These are phyloP conservation scores for Ceratocystis albifundus DNA, from an alignment of 2,329 filamentous ascomycete species.

Conservation along the genomic window DNA sequence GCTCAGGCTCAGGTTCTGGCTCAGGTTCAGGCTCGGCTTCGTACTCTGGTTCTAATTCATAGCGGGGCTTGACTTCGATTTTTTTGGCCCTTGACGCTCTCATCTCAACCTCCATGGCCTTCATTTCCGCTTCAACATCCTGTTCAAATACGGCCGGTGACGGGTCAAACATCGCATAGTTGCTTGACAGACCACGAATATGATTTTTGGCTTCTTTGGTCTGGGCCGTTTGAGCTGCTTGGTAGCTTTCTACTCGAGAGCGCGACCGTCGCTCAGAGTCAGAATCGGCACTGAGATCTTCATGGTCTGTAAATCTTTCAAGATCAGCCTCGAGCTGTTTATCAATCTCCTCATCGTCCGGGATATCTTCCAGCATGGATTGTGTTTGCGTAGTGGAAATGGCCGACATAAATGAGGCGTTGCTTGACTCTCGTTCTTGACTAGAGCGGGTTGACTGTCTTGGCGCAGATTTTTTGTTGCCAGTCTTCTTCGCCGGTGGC, in stretches of 20 bases:
- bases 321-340: slow-evolving; percentile 54
- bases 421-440: slow-evolving; percentile 29
- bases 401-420: slow-evolving; percentile 41
- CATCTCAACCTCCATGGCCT: slow-evolving; percentile 41
- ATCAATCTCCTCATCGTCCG: slow-evolving; percentile 55
- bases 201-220: not conserved
- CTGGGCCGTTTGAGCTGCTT: slow-evolving; percentile 1
- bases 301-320: slow-evolving; percentile 44
- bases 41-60: slow-evolving; percentile 1
- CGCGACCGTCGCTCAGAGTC: slow-evolving; percentile 33
- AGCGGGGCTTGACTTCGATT: not conserved
- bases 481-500: slow-evolving; percentile 27
- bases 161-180: slow-evolving; percentile 45
- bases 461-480: slow-evolving; percentile 35
- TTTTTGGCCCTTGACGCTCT: slow-evolving; percentile 29
- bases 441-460: slow-evolving; percentile 31
- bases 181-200: slow-evolving; percentile 22
- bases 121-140: slow-evolving; percentile 41
- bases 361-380: slow-evolving; percentile 34
- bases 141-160: slow-evolving; percentile 37
- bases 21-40: not conserved
- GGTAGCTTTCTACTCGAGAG: slow-evolving; percentile 28
- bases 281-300: slow-evolving; percentile 38
- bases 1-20: slow-evolving; percentile 24
- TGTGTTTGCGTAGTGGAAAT: slow-evolving; percentile 37